A percentile compares a stretch with the other conserved stretches of the same genome.
Conservation (phyloP, 2,329 filamentous ascomycete species). For the Aspergillus ochraceus region DNA sequence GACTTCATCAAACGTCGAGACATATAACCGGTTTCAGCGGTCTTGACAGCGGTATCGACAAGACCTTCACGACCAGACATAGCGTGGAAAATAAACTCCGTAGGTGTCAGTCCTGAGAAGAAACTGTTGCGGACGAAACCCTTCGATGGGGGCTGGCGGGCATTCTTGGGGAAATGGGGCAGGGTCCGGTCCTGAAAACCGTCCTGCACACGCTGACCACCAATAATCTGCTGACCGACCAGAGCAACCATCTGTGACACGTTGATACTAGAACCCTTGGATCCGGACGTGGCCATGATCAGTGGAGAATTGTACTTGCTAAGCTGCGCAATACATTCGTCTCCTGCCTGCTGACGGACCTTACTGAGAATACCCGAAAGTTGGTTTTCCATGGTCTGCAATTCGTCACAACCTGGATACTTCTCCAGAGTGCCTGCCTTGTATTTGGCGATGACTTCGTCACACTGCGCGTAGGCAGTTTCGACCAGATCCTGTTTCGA, state of each 20-base stretch:
- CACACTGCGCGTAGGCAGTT: conserved; percentile 75
- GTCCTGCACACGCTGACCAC: conserved; percentile 85
- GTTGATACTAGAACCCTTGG: conserved; percentile 96
- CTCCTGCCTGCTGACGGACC: conserved; percentile 87
- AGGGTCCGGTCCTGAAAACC: conserved; percentile 95
- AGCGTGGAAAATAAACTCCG: conserved; percentile 96
- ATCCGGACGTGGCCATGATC: conserved; percentile 96
- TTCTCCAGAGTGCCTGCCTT: conserved; percentile 80
- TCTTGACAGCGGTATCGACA: conserved; percentile 98
- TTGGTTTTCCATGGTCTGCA: conserved; percentile 85
- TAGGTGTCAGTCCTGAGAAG: conserved; percentile 85
- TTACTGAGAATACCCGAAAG: conserved; percentile 90
- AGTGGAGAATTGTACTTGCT: conserved; percentile 90
- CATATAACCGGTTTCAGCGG: conserved; percentile 98
- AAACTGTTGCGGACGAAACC: conserved; percentile 98
- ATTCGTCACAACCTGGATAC: conserved; percentile 83
- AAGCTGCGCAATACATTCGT: conserved; percentile 84
- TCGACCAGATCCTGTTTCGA: conserved; percentile 76
- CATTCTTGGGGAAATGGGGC: conserved; percentile 93
- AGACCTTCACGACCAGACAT: conserved; percentile 98
- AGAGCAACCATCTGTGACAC: conserved; percentile 98
- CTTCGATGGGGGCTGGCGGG: conserved; percentile 88
- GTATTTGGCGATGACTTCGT: conserved; percentile 78
- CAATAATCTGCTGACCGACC: conserved; percentile 97
- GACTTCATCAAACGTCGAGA: conserved; percentile 97